These are phyloP conservation scores for Trichoderma sp. DNA, from an alignment of 2,329 filamentous ascomycete genomes.

Conservation along the genomic window DNA sequence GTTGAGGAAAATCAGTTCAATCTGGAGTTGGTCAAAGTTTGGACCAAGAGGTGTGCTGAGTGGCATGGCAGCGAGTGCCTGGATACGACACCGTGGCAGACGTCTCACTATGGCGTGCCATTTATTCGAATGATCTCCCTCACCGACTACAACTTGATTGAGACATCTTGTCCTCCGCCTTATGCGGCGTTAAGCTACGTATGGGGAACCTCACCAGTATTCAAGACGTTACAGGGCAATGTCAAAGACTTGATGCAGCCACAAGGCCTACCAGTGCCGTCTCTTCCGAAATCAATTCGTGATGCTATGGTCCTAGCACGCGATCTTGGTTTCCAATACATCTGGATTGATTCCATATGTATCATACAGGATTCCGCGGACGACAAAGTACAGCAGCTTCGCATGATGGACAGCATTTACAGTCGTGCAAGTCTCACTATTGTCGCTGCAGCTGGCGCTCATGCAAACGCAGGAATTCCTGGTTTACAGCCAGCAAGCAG, in stretches of 20 bases:
- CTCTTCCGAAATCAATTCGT: constrained; percentile 13
- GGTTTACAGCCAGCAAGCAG: background rate
- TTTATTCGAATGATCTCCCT: constrained; percentile 19
- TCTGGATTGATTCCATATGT: constrained; percentile 22
- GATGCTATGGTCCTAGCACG: constrained; percentile 19
- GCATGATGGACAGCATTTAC: constrained; percentile 20
- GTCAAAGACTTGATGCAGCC: background rate
- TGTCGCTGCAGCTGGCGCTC: constrained; percentile 13
- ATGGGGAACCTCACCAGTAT: constrained; percentile 8
- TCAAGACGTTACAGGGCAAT: constrained; percentile 10
- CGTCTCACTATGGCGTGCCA: background rate
- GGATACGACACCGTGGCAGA: constrained; percentile 8
- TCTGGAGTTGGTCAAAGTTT: background rate
- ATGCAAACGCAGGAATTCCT: constrained; percentile 10
- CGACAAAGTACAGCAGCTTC: constrained; percentile 12
- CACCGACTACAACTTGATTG: constrained; percentile 1
- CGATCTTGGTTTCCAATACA: constrained; percentile 16
- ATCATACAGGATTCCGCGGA: constrained; percentile 19
- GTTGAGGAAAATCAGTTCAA: background rate
- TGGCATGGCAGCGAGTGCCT: constrained; percentile 16
- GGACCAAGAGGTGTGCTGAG: constrained; percentile 1
- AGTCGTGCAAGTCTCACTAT: constrained; percentile 18
- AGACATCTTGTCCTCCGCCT: background rate
- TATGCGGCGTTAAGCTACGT: constrained; percentile 19
- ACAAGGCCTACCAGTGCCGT: background rate